Evolutionary conservation across 2,329 filamentous ascomycete genomes (phyloP), one percentile per base, ranked within the genome.

Genomic region (Phialophora verrucosa): DNA sequence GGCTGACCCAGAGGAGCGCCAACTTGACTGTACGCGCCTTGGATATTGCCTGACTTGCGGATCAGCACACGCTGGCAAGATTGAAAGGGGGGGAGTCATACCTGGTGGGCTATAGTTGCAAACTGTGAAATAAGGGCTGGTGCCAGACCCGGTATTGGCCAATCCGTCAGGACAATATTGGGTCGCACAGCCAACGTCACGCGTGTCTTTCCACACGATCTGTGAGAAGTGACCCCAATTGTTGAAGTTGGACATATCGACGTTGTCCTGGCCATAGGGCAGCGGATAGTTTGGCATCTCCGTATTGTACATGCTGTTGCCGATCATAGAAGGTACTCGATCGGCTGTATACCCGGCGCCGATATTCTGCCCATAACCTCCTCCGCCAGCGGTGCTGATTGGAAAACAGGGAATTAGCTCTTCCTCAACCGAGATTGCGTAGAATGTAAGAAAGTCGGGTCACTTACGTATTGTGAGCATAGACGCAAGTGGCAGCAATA

Each of bases 321-420:
- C 91, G 75, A 94, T 88, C 71, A 90, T 87, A 69, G 85, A 82
- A 59, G 87, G 87, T 67, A 91, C 83, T 54, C 88, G 84, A 68
- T 77, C 79, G 23, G 80, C 75, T 0, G 78, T 75, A 66, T 87
- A 84, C 71, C 88, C 83, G 67, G 89, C 88, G 75, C 91, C 93
- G 65, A 98, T 89, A 85, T 98, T 99, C 82, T 98, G 95, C 69
- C 94, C 94, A 75, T 94, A 96, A 55, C 84, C 83, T 62, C 87
- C 87, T 57, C 81, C 83, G 69, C 85, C 81, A 29, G 59, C 50
- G 3, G 66, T 49, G 23, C 66, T 70, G 49, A 4, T 23, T 38
- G 25, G 17, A 25, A 27, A 20, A 11, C 3, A 38, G 17, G 17
- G 14, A 7, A 3, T 61, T 53, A 61, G 59, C 49, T 3, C 12